Percentiles rank a stretch among this genome's conserved stretches.
These are phyloP conservation scores for Astrothelium macrocarpum DNA, from an alignment of 495 filamentous ascomycete genomes.

Conservation along the genomic window DNA sequence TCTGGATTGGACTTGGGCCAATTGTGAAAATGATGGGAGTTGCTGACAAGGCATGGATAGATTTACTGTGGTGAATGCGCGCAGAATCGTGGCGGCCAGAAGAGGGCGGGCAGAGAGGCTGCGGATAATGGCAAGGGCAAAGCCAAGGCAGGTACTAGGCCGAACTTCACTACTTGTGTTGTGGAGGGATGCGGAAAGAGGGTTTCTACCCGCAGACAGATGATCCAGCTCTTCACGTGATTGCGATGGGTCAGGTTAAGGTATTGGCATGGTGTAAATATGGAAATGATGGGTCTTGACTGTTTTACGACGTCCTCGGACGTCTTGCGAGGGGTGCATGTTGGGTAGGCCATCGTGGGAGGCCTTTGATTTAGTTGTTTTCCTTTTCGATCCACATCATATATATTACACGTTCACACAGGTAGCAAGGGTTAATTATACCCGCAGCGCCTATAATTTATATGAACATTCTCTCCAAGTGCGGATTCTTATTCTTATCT, in stretches of 20 bases:
- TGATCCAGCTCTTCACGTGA: conserved; percentile 33
- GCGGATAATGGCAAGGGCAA: conserved; percentile 17
- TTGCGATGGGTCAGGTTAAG: background rate
- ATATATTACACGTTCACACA: too few species aligned
- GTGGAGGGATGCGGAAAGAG: conserved; percentile 31
- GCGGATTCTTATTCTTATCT: too few species aligned
- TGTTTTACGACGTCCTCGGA: too few species aligned
- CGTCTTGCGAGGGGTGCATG: too few species aligned
- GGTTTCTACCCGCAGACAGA: conserved; percentile 12
- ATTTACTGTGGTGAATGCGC: conserved; percentile 65
- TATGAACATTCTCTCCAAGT: too few species aligned
- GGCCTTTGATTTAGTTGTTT: too few species aligned
- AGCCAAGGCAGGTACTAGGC: conserved; percentile 8
- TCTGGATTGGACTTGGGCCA: background rate
- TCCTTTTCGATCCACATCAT: too few species aligned
- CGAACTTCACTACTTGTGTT: conserved; percentile 20
- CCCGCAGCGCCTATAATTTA: too few species aligned
- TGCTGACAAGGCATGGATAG: conserved; percentile 29
- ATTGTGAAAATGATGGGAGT: background rate
- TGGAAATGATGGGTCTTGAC: too few species aligned
- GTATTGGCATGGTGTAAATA: background rate
- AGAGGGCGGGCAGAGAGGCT: conserved; percentile 23
- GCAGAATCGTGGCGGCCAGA: conserved; percentile 34
- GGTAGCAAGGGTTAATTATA: too few species aligned
- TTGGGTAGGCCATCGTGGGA: too few species aligned